A percentile compares a stretch with the other conserved stretches of the same genome.
Conservation (phyloP, 306 rosid genomes). For the Fagus sylvatica region DNA sequence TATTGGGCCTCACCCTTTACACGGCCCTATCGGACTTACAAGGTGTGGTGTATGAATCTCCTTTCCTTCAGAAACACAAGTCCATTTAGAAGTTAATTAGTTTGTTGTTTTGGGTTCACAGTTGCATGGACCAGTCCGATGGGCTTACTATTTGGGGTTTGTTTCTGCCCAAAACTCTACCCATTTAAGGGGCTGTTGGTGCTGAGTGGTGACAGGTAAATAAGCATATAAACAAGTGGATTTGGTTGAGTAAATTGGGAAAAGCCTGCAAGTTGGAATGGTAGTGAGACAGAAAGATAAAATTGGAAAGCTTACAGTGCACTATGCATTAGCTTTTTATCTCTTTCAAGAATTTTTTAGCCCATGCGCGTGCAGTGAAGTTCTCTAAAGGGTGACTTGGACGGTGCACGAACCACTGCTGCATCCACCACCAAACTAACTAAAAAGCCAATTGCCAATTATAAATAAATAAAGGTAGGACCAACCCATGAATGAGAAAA, state of each 20-base stretch:
- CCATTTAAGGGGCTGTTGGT: too few species aligned
- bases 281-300: background rate
- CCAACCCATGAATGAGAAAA: background rate
- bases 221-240: background rate
- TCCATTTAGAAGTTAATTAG: too few species aligned
- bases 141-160: too few species aligned
- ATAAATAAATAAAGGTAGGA: background rate
- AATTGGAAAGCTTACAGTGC: background rate
- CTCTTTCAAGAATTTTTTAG: background rate
- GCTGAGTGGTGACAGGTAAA: too few species aligned
- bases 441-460: background rate
- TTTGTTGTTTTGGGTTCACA: too few species aligned
- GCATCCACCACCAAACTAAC: slow-evolving; percentile 2
- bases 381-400: background rate
- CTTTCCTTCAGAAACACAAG: too few species aligned
- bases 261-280: background rate
- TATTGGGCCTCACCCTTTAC: background rate
- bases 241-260: background rate
- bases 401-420: background rate
- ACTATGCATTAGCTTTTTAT: background rate
- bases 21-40: too few species aligned
- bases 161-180: too few species aligned
- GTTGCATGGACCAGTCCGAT: too few species aligned
- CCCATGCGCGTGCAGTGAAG: slow-evolving; percentile 13
- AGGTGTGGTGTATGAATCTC: too few species aligned